Percentiles rank a stretch among this genome's conserved stretches.
phyloP scores from a whole-genome alignment of 192 early-diverging fungal species.

The Hyaloraphidium curvatum region DNA sequence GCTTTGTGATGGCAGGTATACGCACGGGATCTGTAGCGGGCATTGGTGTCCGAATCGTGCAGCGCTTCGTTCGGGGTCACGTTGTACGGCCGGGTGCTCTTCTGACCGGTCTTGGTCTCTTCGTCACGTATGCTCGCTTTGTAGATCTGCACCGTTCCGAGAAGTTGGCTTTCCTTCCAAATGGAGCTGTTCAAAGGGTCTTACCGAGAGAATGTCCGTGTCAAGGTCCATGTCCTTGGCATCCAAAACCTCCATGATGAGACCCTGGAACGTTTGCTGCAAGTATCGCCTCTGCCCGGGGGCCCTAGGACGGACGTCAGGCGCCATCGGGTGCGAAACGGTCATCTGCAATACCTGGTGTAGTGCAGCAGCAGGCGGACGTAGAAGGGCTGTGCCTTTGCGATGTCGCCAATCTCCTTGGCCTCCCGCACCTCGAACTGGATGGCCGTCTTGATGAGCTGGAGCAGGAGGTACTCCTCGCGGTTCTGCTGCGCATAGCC shows the following conservation, averaged over 20 bases:
- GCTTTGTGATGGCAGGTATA: neutral
- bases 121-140: constrained; percentile 70
- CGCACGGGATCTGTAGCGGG: constrained; percentile 9
- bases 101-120: constrained; percentile 69
- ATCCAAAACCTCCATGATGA: constrained; percentile 58
- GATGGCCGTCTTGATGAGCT: constrained; percentile 70
- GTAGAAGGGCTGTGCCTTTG: constrained; percentile 89
- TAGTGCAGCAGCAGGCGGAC: constrained; percentile 93
- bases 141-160: constrained; percentile 56
- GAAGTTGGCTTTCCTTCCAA: too few relatives aligned
- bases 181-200: neutral
- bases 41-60: constrained; percentile 48
- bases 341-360: constrained; percentile 40
- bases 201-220: constrained; percentile 44
- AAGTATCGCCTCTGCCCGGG: constrained; percentile 89
- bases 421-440: constrained; percentile 77
- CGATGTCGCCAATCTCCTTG: constrained; percentile 66
- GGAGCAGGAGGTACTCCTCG: constrained; percentile 90
- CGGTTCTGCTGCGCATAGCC: constrained; percentile 92
- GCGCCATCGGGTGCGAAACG: constrained; percentile 4
- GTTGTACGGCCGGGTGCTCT: constrained; percentile 51
- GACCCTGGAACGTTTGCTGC: constrained; percentile 57
- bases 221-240: constrained; percentile 71
- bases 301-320: constrained; percentile 26
- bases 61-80: constrained; percentile 61